phyloP scores from a whole-genome alignment of 768 basidiomycete species.

The Auricularia cornea region DNA sequence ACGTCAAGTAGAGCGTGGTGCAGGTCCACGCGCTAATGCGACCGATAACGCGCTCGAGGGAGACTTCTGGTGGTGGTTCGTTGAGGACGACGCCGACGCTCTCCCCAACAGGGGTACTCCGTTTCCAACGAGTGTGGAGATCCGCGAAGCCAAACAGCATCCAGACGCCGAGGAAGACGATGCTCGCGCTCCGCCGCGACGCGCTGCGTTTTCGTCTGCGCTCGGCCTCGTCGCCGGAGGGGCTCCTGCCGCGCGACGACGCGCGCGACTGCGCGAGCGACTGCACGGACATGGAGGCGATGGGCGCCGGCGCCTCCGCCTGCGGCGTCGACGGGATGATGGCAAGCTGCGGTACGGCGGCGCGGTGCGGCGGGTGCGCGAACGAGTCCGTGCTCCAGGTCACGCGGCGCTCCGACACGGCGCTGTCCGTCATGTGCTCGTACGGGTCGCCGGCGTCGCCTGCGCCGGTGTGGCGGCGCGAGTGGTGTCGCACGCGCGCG shows the following conservation, averaged over 20 bases:
- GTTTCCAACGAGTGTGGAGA: neutral
- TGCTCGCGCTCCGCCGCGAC: conserved; percentile 60
- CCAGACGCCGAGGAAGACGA: conserved; percentile 77
- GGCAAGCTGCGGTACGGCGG: conserved; percentile 22
- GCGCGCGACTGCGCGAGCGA: conserved; percentile 30
- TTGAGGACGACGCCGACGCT: neutral
- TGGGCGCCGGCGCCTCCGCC: conserved; percentile 16
- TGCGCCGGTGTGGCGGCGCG: conserved; percentile 17
- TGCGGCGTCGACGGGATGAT: neutral
- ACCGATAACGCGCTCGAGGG: conserved; percentile 63
- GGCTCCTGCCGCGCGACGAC: conserved; percentile 5
- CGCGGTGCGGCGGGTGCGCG: conserved; percentile 14
- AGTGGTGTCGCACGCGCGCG: conserved; percentile 31
- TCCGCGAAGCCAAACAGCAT: conserved; percentile 46
- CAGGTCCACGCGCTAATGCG: conserved; percentile 93
- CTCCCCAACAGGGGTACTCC: neutral
- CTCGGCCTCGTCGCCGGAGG: neutral
- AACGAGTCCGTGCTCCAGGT: conserved; percentile 30
- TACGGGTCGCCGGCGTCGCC: conserved; percentile 24
- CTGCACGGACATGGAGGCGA: conserved; percentile 37
- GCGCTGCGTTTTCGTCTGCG: conserved; percentile 42
- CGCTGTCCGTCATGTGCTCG: neutral
- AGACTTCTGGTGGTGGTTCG: conserved; percentile 4
- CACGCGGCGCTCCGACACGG: conserved; percentile 26
- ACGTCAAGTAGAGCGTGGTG: conserved; percentile 87